Evolutionary conservation across 1,139 yeast genomes (phyloP).

Genomic region (Kazachstania sp.): DNA sequence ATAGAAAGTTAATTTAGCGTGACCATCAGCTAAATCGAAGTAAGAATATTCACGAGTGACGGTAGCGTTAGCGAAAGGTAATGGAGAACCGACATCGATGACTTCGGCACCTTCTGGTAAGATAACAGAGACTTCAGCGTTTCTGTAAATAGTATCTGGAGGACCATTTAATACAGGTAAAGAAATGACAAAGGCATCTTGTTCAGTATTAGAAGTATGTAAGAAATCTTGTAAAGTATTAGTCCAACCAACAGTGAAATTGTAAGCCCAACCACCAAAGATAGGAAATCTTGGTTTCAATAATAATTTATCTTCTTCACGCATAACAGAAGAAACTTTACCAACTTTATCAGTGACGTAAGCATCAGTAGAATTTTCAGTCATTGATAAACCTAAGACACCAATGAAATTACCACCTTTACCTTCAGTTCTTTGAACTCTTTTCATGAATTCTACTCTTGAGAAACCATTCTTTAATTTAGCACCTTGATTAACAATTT

Average conservation of each 20-base stretch:
- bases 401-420: constrained; percentile 7
- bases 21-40: constrained; percentile 72
- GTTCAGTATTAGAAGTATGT: constrained; percentile 33
- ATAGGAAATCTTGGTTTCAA: constrained; percentile 85
- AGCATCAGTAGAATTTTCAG: constrained; percentile 46
- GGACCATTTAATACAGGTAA: constrained; percentile 75
- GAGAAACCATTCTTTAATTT: constrained; percentile 60
- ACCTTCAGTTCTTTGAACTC: constrained; percentile 3
- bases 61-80: constrained; percentile 35
- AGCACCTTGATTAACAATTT: constrained; percentile 71
- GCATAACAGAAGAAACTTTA: constrained; percentile 75
- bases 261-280: constrained; percentile 94
- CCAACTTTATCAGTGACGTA: constrained; percentile 89
- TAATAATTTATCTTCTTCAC: constrained; percentile 42
- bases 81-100: constrained; percentile 50
- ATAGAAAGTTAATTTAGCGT: constrained; percentile 60
- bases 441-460: constrained; percentile 61
- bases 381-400: constrained; percentile 40
- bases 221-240: constrained; percentile 48
- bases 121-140: constrained; percentile 52
- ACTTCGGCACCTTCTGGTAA: constrained; percentile 84
- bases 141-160: constrained; percentile 55
- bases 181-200: constrained; percentile 52
- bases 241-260: constrained; percentile 92
- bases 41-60: constrained; percentile 49